Base-by-base conservation (phyloP, 441 rosid species). In the Biscutella laevigata region DNA sequence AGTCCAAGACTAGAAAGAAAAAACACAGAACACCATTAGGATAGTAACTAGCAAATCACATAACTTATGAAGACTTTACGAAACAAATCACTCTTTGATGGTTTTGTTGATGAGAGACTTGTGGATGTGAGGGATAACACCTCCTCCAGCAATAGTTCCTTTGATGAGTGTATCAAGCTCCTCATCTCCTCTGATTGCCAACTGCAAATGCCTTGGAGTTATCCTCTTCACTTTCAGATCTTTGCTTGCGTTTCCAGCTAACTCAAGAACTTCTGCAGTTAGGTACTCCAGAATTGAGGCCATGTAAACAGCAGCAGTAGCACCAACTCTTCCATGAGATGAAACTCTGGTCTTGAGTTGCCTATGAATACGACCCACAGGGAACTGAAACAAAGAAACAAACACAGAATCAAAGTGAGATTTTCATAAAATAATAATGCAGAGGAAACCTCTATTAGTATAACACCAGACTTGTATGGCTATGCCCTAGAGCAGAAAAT, bases 51-150 rank as follows among this genome's bases (percentile, higher is more conserved):
- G 53, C 33, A 53, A 16, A 53, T 25, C 54, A 36, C 19, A 42
- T 4, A 28, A 28, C 4, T 21, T 13, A n/a, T 21, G 43, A 32
- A 7, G 50, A 41, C 11, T 19, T 37, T 6, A 47, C 21, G 53
- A 46, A 45, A 45, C 40, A 28, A 4, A 53, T 77, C 68, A 83
- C 21, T 90, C 94, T 67, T 86, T 90, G 68, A 73, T 62, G 38
- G 94, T 74, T 73, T 90, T 90, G 83, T 90, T 90, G 76, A 86
- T 84, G 6, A 87, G 92, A 41, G 95, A 86, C 76, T 90, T 90
- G 80, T 90, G 95, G 53, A 90, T 90, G 76, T 90, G 98, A 65
- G 98, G 98, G 25, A 90, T 90, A n/a, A 90, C 98, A 55, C 95
- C 98, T 6, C 98, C 95, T 48, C 95, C 98, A 13, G 98, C 92